Percentiles rank a stretch among this genome's conserved stretches.
Conservation (phyloP, 768 basidiomycete species). For the Leccinum subtestaceum region DNA sequence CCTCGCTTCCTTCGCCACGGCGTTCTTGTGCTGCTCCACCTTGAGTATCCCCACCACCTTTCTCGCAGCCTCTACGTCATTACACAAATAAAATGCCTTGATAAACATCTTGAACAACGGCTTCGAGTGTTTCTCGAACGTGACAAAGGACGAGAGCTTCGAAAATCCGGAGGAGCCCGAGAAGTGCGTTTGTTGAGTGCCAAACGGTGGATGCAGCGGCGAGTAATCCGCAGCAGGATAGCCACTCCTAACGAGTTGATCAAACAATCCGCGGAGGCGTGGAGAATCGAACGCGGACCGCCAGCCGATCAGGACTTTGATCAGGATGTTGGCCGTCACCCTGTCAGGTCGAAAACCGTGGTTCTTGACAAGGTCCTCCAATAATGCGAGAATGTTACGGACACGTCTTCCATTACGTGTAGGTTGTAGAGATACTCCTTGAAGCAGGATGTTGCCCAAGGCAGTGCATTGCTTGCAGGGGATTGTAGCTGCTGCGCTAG, state of each 20-base stretch:
- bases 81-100: constrained; percentile 54
- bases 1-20: constrained; percentile 12
- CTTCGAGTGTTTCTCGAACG: constrained; percentile 56
- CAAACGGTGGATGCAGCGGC: constrained; percentile 43
- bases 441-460: constrained; percentile 58
- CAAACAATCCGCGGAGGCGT: constrained; percentile 57
- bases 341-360: constrained; percentile 61
- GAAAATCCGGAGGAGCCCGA: constrained; percentile 31
- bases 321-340: constrained; percentile 65
- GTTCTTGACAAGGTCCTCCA: constrained; percentile 41
- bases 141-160: constrained; percentile 41
- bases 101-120: constrained; percentile 76
- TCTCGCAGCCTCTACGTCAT: constrained; percentile 53
- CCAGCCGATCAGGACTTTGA: constrained; percentile 61
- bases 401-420: constrained; percentile 44
- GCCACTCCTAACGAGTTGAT: constrained; percentile 57
- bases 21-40: constrained; percentile 30
- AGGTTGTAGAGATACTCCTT: constrained; percentile 37
- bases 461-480: constrained; percentile 36
- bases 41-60: constrained; percentile 55
- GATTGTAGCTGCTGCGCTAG: constrained; percentile 25
- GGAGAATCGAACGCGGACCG: constrained; percentile 38
- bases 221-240: constrained; percentile 44
- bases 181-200: constrained; percentile 28
- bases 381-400: constrained; percentile 38